Evolutionary conservation across 306 rosid species (phyloP).

Genomic region (Trifolium repens): DNA sequence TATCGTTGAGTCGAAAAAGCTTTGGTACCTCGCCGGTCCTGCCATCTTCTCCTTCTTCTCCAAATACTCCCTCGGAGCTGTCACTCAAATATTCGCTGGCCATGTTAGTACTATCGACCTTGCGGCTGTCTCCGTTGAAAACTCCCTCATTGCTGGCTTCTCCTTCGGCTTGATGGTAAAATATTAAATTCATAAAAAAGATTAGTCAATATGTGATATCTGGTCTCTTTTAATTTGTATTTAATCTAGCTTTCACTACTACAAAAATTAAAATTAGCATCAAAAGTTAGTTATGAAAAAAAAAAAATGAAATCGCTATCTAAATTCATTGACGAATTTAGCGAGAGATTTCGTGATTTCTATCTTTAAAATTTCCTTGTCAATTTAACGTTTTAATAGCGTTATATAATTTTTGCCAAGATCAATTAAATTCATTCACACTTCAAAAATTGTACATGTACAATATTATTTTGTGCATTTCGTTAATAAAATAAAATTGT

Average conservation of each 20-base stretch:
- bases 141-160: slow-evolving; percentile 89
- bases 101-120: slow-evolving; percentile 71
- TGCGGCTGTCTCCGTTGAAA: slow-evolving; percentile 83
- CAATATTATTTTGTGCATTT: too few species aligned
- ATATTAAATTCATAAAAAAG: background rate
- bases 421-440: too few species aligned
- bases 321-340: too few species aligned
- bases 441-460: background rate
- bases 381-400: too few species aligned
- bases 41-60: slow-evolving; percentile 79
- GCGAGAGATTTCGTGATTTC: background rate
- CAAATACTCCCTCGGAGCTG: slow-evolving; percentile 85
- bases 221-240: too few species aligned
- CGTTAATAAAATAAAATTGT: too few species aligned
- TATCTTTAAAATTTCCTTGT: too few species aligned
- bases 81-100: slow-evolving; percentile 81
- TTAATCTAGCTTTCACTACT: too few species aligned
- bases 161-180: slow-evolving; percentile 73
- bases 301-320: too few species aligned
- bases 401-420: background rate
- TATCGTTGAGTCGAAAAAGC: slow-evolving; percentile 59
- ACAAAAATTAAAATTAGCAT: too few species aligned
- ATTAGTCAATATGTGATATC: too few species aligned
- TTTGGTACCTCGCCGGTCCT: slow-evolving; percentile 88
- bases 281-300: too few species aligned